Conservation (phyloP, 805 yeast genomes). For the Isabelozyma heimii region DNA sequence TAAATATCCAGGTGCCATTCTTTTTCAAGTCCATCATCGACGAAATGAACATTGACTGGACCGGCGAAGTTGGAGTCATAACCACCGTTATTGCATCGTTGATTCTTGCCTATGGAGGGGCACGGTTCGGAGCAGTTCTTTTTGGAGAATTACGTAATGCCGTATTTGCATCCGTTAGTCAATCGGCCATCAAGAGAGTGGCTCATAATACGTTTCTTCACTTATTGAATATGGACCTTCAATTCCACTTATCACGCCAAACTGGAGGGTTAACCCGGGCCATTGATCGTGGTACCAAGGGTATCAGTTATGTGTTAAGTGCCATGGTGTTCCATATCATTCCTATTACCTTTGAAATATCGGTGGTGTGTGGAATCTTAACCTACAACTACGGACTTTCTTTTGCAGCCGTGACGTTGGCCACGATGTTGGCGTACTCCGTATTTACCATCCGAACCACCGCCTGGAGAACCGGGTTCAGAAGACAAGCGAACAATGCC, state of each 20-base stretch:
- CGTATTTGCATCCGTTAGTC: constrained; percentile 92
- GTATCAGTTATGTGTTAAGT: constrained; percentile 86
- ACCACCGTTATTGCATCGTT: constrained; percentile 64
- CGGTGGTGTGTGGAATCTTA: constrained; percentile 88
- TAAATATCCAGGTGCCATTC: constrained; percentile 95
- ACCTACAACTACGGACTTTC: constrained; percentile 88
- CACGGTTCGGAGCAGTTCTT: constrained; percentile 89
- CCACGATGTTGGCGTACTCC: constrained; percentile 88
- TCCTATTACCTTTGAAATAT: constrained; percentile 89
- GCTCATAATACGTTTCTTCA: constrained; percentile 86
- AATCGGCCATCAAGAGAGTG: constrained; percentile 85
- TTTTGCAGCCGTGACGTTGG: constrained; percentile 84
- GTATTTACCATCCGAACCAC: constrained; percentile 88
- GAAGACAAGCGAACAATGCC: constrained; percentile 84
- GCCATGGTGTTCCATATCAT: constrained; percentile 98
- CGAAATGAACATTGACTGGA: constrained; percentile 90
- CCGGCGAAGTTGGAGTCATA: constrained; percentile 53
- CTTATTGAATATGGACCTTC: constrained; percentile 76
- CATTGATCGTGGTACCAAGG: constrained; percentile 96
- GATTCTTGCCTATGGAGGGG: constrained; percentile 86
- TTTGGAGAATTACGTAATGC: constrained; percentile 96
- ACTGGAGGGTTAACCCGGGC: constrained; percentile 97
- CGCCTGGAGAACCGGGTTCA: constrained; percentile 92
- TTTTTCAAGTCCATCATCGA: constrained; percentile 85
- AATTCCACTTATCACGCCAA: constrained; percentile 86